These are phyloP conservation scores for Termitomyces sp. DNA, from an alignment of 768 basidiomycete genomes.

Conservation along the genomic window DNA sequence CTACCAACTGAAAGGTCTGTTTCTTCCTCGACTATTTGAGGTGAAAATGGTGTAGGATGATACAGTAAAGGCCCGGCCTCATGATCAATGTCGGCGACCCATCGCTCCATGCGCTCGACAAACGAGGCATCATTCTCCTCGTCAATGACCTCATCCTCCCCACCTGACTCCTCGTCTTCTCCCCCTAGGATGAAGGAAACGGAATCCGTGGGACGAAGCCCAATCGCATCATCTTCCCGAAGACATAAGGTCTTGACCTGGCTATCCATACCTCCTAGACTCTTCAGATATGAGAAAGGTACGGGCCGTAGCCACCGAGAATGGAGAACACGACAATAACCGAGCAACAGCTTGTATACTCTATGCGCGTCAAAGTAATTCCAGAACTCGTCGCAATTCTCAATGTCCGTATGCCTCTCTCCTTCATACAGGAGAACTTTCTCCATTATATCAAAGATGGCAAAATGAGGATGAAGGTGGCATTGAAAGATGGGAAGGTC, in stretches of 20 bases:
- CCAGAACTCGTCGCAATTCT: not conserved
- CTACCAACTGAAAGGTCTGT: too few relatives aligned
- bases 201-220: not conserved
- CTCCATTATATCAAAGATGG: not conserved
- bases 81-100: not conserved
- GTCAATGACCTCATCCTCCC: not conserved
- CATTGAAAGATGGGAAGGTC: not conserved
- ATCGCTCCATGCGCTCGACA: not conserved
- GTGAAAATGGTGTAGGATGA: too few relatives aligned
- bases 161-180: not conserved
- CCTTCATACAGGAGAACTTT: not conserved
- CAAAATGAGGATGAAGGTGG: not conserved
- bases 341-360: not conserved
- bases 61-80: too few relatives aligned
- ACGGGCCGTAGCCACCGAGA: not conserved
- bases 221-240: not conserved
- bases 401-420: not conserved
- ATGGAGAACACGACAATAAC: not conserved
- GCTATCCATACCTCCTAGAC: not conserved
- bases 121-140: not conserved
- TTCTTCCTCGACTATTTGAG: too few relatives aligned
- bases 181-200: not conserved
- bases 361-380: not conserved
- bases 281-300: not conserved
- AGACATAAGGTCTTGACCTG: not conserved